Evolutionary conservation across 1,284 basidiomycete species (phyloP), one percentile per base, ranked within the genome.

Genomic region (Microstroma glucosiphilum): DNA sequence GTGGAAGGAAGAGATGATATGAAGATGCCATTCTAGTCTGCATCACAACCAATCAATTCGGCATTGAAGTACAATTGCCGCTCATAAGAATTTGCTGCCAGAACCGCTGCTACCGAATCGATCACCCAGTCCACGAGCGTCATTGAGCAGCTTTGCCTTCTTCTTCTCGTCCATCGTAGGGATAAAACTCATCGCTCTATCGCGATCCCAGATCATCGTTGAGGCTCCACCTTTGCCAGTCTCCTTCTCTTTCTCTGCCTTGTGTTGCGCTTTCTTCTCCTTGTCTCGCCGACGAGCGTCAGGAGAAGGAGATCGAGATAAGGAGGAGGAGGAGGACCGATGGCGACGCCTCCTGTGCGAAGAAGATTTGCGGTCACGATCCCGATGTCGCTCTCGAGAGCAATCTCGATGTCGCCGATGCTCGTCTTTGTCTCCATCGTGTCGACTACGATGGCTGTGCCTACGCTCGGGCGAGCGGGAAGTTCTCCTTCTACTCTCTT

Each of bases 181-280:
- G 51, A 54, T 54, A 13, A 54, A 54, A 21, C 21, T 23, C 51
- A 54, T 54, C 21, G 51, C 51, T 13, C 13, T 26, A 8, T 54
- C 51, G 25, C 51, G 51, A 21, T 54, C 51, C 51, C 51, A 54
- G 21, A 54, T 54, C 51, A 15, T 25, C 13, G 51, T 19, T 6
- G 51, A 25, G 6, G 51, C 51, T 17, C 13, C n/a, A 19, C 17
- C 17, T 17, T 17, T 21, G 43, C 17, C 43, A 4, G 43, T 17
- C 17, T 21, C 17, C 43, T 48, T 48, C 43, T 48, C 43, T 48
- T 48, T 48, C 17, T 48, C 43, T 12, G 15, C 21, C 30, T 37
- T 37, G 30, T 37, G 30, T 37, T 37, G 30, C 3, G 30, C 30
- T 17, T 48, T 48, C 43, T 48, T 48, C 17, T 48, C 43, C 43